Evolutionary conservation across 805 yeast species (phyloP), one percentile per base, ranked within the genome.

Genomic region (Barnettozyma wickerhamii): DNA sequence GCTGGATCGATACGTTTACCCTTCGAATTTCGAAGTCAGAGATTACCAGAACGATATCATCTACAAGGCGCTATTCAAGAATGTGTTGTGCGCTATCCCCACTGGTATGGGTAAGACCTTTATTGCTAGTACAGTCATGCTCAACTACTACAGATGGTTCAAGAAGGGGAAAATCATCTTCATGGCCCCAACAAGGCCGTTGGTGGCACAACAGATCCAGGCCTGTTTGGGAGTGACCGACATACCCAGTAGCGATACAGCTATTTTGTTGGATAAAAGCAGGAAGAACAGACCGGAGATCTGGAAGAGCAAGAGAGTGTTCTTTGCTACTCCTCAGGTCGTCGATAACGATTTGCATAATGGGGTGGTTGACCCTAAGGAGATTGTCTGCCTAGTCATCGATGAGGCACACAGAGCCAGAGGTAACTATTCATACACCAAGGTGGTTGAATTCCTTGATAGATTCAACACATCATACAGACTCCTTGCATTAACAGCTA

Each of bases 41-140:
- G 95, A 88, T 45, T 93, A 95, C 58, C 99, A 93, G 63, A 79
- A 71, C 55, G 81, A 81, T 49, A 89, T 93, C 41, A 87, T 89
- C 3, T 67, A 70, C 34, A 74, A 77, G 42, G 81, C 96, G 0
- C 65, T 93, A 28, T 79, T 75, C 52, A 70, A 79, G 46, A 93
- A 93, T 55, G 59, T 83, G 4, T 66, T 93, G 19, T 91, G 95
- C 56, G 95, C 97, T 0, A 75, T 93, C 13, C 99, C 99, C 1
- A 93, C 99, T 0, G 99, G 99, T 50, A 69, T 90, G 59, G 99
- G 99, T 30, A 93, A 93, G 64, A 93, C 99, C 0, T 88, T 93
- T 49, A 89, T 93, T 55, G 98, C 99, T 2, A 81, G 95, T 28
- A 83, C 95, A 0, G 91, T 91, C 18, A 93, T 93, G 89, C 69